Base-by-base conservation (phyloP, 1,139 yeast genomes). In the Pichia kudriavzevii region DNA sequence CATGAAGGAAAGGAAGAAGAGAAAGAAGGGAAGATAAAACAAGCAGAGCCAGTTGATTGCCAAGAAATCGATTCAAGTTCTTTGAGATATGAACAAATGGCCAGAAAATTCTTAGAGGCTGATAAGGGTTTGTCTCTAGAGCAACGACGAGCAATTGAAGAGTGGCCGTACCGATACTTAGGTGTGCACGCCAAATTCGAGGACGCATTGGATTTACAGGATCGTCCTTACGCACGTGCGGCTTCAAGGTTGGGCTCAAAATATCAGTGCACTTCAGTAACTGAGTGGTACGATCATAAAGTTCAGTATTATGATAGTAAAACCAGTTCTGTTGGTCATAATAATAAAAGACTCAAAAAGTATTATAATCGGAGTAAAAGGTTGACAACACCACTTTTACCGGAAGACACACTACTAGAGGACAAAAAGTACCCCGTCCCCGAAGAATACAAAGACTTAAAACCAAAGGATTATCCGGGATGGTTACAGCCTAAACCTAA, bases 401-500 rank as follows among this genome's bases (percentile, higher is more conserved):
- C 11, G n/a, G 41, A 42, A 16, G 34, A 30, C 11, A 46, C 42
- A 20, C 44, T 42, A 12, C 15, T 32, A 18, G 51, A 48, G 17
- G 41, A 43, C 1, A 52, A 54, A 11, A 65, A 60, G 28, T 52
- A 76, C 19, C 59, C 59, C 14, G 46, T 75, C 4, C 81, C 82
- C 0, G 50, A 60, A n/a, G 67, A 71, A 39, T 76, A 41, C 44
- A 55, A 61, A 38, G 63, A 64, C 35, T 36, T 53, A 0, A 54
- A 60, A n/a, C 64, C 66, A 0, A 59, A 57, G 34, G 74, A 75
- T 0, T 73, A 66, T 39, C 88, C 88, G 0, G 69, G 69, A 0
- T 84, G 94, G 94, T 59, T 83, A 27, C 88, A 80, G 50, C 82
- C 79, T 4, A 62, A 79, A 43, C 95, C 95, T 0, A 65, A 67